phyloP scores from a whole-genome alignment of 2,329 filamentous ascomycete genomes.

The Emmonsia crescens region DNA sequence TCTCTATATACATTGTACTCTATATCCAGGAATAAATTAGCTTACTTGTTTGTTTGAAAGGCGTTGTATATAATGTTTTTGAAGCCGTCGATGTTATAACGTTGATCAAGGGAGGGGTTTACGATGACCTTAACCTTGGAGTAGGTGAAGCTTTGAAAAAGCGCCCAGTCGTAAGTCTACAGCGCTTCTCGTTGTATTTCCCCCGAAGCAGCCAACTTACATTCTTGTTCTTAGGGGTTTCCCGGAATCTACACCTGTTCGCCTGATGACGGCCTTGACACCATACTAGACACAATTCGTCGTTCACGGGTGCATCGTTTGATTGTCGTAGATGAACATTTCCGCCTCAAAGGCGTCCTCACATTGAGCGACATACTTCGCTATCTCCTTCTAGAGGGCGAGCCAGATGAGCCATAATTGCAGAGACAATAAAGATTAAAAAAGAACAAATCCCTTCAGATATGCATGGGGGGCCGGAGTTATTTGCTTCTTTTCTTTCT shows the following conservation, averaged over 20 bases:
- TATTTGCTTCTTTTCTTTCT: background rate
- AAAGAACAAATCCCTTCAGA: background rate
- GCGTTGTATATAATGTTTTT: constrained; percentile 82
- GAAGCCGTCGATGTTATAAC: constrained; percentile 96
- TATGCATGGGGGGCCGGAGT: constrained; percentile 9
- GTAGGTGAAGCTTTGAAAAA: constrained; percentile 85
- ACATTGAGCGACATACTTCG: constrained; percentile 94
- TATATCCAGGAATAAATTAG: background rate
- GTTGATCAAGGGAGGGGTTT: constrained; percentile 83
- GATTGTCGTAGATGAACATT: constrained; percentile 84
- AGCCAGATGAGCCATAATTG: constrained; percentile 44
- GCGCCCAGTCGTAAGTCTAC: constrained; percentile 54
- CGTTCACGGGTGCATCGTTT: constrained; percentile 89
- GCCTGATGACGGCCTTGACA: constrained; percentile 80
- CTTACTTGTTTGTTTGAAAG: constrained; percentile 24
- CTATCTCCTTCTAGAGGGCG: constrained; percentile 76
- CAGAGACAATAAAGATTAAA: constrained; percentile 3
- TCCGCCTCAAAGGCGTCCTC: constrained; percentile 74
- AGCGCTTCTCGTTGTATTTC: background rate
- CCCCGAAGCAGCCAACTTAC: background rate
- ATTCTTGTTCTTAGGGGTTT: constrained; percentile 52
- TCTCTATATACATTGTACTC: background rate
- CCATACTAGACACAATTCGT: constrained; percentile 92
- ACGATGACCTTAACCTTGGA: constrained; percentile 76
- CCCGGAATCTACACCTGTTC: constrained; percentile 95